A percentile compares a stretch with the other conserved stretches of the same genome.
Conservation (phyloP, 2,329 filamentous ascomycete genomes). For the Macrophomina phaseolina region DNA sequence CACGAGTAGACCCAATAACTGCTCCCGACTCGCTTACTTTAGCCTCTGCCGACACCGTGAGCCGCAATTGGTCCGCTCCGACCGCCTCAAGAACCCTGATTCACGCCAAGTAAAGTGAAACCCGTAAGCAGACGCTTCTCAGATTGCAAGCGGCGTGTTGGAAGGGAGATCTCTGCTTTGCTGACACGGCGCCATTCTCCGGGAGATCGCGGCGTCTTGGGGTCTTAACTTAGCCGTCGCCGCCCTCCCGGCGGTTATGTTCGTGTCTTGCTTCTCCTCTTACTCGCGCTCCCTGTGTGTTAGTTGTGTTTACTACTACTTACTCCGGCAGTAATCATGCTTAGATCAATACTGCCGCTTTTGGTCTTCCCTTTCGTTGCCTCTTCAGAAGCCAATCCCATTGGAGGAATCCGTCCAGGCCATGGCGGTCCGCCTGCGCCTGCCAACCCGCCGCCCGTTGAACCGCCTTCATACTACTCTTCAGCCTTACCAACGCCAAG, state of each 20-base stretch:
- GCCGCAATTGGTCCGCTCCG: conserved; percentile 4
- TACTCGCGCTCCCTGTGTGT: not conserved
- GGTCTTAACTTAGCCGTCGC: conserved; percentile 12
- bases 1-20: not conserved
- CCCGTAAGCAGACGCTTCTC: conserved; percentile 11
- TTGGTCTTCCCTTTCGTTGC: conserved; percentile 2
- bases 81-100: conserved; percentile 13
- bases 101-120: conserved; percentile 8
- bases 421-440: conserved; percentile 21
- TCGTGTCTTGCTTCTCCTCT: not conserved
- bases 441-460: not conserved
- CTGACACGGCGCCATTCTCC: not conserved
- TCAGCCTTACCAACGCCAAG: not conserved
- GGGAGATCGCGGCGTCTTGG: not conserved
- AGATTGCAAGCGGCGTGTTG: conserved; percentile 11
- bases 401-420: conserved; percentile 15
- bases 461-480: conserved; percentile 10
- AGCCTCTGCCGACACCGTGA: not conserved
- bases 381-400: conserved; percentile 9
- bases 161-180: conserved; percentile 5
- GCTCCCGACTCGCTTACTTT: conserved; percentile 17
- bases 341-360: conserved; percentile 8
- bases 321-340: not conserved
- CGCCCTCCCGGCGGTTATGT: not conserved
- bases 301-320: not conserved